Percentiles rank a stretch among this genome's conserved stretches.
These are phyloP conservation scores for Cladosporium colombiae DNA, from an alignment of 2,329 filamentous ascomycete genomes.

Conservation along the genomic window DNA sequence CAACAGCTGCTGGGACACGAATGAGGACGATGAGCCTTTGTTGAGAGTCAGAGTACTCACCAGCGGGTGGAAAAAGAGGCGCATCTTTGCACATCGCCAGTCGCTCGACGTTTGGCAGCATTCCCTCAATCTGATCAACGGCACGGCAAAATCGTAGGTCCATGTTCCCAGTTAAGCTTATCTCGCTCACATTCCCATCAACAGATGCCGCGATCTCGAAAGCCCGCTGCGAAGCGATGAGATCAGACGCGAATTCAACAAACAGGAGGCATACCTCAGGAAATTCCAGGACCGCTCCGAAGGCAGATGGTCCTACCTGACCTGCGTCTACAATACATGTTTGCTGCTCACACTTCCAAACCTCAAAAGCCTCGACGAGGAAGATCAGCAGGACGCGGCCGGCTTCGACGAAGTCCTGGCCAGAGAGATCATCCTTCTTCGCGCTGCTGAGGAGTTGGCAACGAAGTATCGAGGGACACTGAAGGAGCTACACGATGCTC, in stretches of 20 bases:
- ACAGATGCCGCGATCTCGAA: background rate
- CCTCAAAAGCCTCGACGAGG: background rate
- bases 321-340: background rate
- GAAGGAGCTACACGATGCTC: background rate
- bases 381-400: background rate
- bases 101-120: background rate
- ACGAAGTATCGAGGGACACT: background rate
- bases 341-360: background rate
- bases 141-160: background rate
- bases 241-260: background rate
- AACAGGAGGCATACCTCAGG: background rate
- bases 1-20: background rate
- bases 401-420: background rate
- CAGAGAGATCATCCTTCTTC: background rate
- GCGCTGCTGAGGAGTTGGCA: background rate
- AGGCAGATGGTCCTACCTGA: background rate
- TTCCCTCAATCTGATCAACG: background rate
- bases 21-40: background rate
- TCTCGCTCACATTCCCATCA: background rate
- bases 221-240: background rate
- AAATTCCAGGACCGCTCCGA: background rate
- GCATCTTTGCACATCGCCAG: background rate
- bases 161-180: background rate
- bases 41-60: background rate
- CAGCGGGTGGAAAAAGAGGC: background rate